Evolutionary conservation across 352 stramenopile genomes (phyloP), one percentile per base, ranked within the genome.

Genomic region (Globisporangium megalacanthum): DNA sequence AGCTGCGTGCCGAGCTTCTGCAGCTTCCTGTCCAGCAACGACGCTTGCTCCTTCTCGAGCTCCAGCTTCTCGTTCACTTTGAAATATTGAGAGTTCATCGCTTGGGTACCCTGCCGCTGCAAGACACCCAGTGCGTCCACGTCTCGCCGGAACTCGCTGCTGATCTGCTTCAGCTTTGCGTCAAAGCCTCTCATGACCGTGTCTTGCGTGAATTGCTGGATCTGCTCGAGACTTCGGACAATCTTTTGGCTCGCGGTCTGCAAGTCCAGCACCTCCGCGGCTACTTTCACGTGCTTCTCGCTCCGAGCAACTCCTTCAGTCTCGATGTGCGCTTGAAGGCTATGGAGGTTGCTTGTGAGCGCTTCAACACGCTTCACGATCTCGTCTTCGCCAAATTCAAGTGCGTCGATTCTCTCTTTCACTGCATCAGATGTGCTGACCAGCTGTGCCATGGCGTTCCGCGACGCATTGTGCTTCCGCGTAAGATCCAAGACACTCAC

Each of bases 401-500:
- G 35, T 0, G 55, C 46, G 19, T 11, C 25, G 4, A 84, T 49
- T 14, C 77, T 62, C 4, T 69, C 49, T 52, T 65, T 65, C 5
- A 65, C 61, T 19, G 49, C 33, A 7, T 82, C 64, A 0, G 75
- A 50, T 0, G 66, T 52, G 20, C 58, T 77, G 33, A 70, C 56
- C 20, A 89, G 64, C 42, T 83, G 69, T 9, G 67, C 66, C 31
- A 86, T 73, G 0, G 73, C 63, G 44, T 70, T 77, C 0, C 66
- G 61, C 13, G 65, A 69, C 4, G 74, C 69, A 31, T 67, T 78
- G 33, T 85, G 74, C 52, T 86, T 82, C 15, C 63, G 61, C 10
- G 63, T 72, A 36, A 89, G 65, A 47, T 89, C 75, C 39, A 77
- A 35, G 35, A 89, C 54, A 4, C 61, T 70, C 8, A 71, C 68